Percentiles rank a stretch among this genome's conserved stretches.
Evolutionary conservation across 441 rosid genomes (phyloP).

Genomic region (Eutrema salsugineum): DNA sequence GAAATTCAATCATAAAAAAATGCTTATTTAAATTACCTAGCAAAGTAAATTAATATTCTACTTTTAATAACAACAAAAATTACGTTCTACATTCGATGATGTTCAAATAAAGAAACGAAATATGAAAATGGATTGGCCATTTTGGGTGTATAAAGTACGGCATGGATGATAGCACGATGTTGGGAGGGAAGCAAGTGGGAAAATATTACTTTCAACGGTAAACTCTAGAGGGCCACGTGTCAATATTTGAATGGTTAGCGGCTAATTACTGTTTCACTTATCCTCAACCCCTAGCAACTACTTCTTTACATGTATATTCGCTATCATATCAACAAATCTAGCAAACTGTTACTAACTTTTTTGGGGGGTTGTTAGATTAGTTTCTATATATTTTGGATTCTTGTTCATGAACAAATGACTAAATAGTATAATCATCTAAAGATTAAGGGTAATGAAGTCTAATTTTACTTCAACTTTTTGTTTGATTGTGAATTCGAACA

Average conservation of each 20-base stretch:
- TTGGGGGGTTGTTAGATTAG: conserved; percentile 1
- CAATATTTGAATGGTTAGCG: background rate
- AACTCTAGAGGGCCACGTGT: conserved; percentile 12
- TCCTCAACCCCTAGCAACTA: too few relatives aligned
- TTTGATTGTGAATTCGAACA: background rate
- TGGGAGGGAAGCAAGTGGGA: conserved; percentile 4
- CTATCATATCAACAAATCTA: conserved; percentile 12
- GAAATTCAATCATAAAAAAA: too few relatives aligned
- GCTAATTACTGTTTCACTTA: too few relatives aligned
- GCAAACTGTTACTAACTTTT: background rate
- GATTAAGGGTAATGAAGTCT: background rate
- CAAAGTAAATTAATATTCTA: background rate
- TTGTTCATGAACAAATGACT: background rate
- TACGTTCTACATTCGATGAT: background rate
- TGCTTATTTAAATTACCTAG: too few relatives aligned
- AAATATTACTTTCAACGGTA: conserved; percentile 17
- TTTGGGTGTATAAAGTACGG: conserved; percentile 5
- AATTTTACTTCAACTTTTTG: background rate
- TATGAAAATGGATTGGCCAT: background rate
- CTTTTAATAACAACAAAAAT: background rate
- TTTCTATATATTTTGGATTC: background rate
- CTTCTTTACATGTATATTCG: background rate
- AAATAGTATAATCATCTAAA: background rate
- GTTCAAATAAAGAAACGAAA: background rate
- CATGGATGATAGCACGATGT: background rate